phyloP scores from a whole-genome alignment of 202 grass and related monocot species.

The Panicum virgatum region DNA sequence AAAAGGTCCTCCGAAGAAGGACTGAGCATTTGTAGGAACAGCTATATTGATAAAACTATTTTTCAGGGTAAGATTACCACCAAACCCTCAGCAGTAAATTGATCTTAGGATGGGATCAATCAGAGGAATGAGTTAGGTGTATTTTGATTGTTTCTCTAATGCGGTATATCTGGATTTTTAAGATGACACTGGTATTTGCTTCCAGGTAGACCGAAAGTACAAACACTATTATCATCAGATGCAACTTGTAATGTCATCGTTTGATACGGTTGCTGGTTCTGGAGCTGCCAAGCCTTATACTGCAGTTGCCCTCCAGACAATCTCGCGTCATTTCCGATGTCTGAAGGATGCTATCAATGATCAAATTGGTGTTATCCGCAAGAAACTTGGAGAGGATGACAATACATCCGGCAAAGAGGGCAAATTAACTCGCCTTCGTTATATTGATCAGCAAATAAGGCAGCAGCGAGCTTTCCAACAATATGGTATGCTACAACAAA shows the following conservation, averaged over 20 bases:
- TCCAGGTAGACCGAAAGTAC: conserved; percentile 89
- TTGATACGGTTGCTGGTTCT: conserved; percentile 79
- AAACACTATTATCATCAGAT: conserved; percentile 97
- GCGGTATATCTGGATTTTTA: not conserved
- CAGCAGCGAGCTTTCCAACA: conserved; percentile 91
- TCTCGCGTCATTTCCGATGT: conserved; percentile 90
- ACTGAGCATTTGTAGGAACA: not conserved
- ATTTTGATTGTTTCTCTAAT: conserved; percentile 23
- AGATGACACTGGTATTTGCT: conserved; percentile 16
- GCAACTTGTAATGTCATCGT: conserved; percentile 89
- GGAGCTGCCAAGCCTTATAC: conserved; percentile 92
- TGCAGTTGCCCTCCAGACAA: conserved; percentile 92
- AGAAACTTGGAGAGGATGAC: conserved; percentile 89
- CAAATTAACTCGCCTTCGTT: conserved; percentile 82
- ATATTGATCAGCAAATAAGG: conserved; percentile 91
- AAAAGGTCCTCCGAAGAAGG: not conserved
- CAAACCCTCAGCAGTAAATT: conserved; percentile 8
- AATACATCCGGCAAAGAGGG: conserved; percentile 60
- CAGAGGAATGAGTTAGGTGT: not conserved
- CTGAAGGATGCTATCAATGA: conserved; percentile 87
- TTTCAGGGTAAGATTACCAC: not conserved
- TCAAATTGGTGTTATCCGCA: conserved; percentile 70
- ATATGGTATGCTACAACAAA: conserved; percentile 95
- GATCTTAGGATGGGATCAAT: not conserved
- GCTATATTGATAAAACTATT: not conserved